Conservation (phyloP, 331 rosid genomes). For the Quercus phellos region DNA sequence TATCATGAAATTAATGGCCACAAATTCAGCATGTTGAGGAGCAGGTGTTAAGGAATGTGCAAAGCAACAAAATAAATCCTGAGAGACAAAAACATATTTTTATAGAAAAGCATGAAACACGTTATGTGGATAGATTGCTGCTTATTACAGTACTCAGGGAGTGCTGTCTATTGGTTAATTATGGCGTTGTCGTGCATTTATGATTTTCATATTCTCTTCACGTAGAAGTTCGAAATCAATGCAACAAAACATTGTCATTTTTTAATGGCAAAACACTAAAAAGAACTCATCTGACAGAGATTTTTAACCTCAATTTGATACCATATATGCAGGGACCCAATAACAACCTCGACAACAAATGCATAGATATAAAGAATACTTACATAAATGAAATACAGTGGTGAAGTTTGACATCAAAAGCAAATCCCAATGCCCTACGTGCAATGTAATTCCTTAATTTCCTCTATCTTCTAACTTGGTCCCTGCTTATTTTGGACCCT, state of each 20-base stretch:
- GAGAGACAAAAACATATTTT: neutral
- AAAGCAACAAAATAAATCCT: neutral
- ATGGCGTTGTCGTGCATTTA: neutral
- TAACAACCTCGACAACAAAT: neutral
- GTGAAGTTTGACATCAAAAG: neutral
- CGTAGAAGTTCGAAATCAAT: neutral
- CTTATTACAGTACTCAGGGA: neutral
- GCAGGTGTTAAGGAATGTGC: conserved; percentile 2
- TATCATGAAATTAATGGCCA: neutral
- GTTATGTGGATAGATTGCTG: neutral
- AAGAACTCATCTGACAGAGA: neutral
- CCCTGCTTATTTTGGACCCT: neutral
- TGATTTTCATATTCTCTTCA: neutral
- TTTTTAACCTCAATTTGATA: neutral
- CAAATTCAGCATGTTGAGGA: neutral
- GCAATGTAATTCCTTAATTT: neutral
- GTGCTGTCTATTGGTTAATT: neutral
- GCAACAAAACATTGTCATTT: neutral
- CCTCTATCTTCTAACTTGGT: neutral
- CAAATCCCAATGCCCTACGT: neutral
- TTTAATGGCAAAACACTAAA: neutral
- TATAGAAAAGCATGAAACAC: neutral
- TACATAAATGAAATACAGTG: neutral
- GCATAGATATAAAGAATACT: too few species aligned
- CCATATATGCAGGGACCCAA: neutral